Base-by-base conservation (phyloP, 2,329 filamentous ascomycete species). In the Davidsoniella virescens region DNA sequence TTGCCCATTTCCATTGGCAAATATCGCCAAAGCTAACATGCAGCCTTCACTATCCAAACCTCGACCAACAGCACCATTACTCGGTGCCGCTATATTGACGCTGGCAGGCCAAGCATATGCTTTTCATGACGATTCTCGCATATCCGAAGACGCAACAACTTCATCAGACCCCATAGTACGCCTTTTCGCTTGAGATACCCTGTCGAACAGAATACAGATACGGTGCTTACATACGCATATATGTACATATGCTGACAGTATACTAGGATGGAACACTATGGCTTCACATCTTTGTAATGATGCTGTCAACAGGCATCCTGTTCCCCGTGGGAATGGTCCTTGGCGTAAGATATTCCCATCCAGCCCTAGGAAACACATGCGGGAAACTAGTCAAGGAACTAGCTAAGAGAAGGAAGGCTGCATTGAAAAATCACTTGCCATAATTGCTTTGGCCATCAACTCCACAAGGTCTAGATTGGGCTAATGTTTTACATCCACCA, bases 321-420 rank as follows among this genome's bases (percentile, higher is more conserved):
- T 96, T 94, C 60, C 92, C 92, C 9, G 73, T 86, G 14, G 92
- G 92, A 58, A 96, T 98, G 90, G 87, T 96, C 40, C 70, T 95
- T 16, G 90, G 90, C 53, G 85, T 92, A 76, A 59, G 82, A 68
- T 44, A 16, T 43, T 16, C 46, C 14, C 17, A 12, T 17, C 16
- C 45, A 33, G 18, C 47, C 25, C 8, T 42, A 33, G 25, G 25
- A 29, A 29, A 33, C 26, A 46, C 25, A 37, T 17, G 14, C 44
- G 5, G 14, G 10, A 44, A 2, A 2, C 20, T 44, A 7, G 10
- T 14, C 4, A 14, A 8, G 5, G 18, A 29, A 14, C 12, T 25
- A 49, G 39, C 25, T n/a, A 37, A 43, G 12, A 17, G 17, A n/a
- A 16, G 9, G 17, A n/a, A 16, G 9, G 9, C 14, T 38, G 37